Evolutionary conservation across 169 alveolate species (phyloP).

Genomic region (Haemoproteus tartakovskyi): DNA sequence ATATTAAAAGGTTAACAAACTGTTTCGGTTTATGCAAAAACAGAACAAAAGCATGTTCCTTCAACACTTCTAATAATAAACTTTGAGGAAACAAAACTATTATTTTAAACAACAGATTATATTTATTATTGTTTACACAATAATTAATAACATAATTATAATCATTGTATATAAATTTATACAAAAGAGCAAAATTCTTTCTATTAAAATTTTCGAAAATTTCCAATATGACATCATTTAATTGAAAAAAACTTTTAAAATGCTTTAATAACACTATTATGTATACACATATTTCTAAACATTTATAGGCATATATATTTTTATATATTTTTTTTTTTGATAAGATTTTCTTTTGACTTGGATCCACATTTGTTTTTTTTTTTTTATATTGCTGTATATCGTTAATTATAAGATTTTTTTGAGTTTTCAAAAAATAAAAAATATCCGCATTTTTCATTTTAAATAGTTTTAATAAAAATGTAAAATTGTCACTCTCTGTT

Average conservation of each 20-base stretch:
- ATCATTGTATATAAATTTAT: constrained; percentile 56
- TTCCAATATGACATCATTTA: constrained; percentile 50
- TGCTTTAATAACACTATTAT: constrained; percentile 49
- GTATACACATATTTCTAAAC: constrained; percentile 49
- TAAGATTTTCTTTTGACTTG: neutral
- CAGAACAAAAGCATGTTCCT: constrained; percentile 43
- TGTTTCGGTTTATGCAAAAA: constrained; percentile 42
- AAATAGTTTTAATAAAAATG: constrained; percentile 32
- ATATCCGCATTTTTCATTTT: constrained; percentile 60
- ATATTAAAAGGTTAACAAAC: constrained; percentile 30
- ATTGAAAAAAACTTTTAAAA: constrained; percentile 49
- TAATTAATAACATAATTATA: constrained; percentile 38
- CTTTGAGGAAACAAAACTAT: constrained; percentile 47
- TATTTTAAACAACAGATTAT: constrained; percentile 26
- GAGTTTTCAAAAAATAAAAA: constrained; percentile 48
- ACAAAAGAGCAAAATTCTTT: constrained; percentile 25
- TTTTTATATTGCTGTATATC: constrained; percentile 39
- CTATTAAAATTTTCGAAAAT: constrained; percentile 24
- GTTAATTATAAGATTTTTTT: constrained; percentile 9
- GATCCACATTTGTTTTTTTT: neutral
- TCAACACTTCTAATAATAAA: constrained; percentile 32
- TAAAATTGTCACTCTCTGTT: constrained; percentile 56
- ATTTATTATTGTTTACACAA: constrained; percentile 52
- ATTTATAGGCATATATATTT: constrained; percentile 41
- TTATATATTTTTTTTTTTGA: constrained; percentile 18